phyloP scores from a whole-genome alignment of 2,329 filamentous ascomycete genomes.

The Scedosporium apiospermum region DNA sequence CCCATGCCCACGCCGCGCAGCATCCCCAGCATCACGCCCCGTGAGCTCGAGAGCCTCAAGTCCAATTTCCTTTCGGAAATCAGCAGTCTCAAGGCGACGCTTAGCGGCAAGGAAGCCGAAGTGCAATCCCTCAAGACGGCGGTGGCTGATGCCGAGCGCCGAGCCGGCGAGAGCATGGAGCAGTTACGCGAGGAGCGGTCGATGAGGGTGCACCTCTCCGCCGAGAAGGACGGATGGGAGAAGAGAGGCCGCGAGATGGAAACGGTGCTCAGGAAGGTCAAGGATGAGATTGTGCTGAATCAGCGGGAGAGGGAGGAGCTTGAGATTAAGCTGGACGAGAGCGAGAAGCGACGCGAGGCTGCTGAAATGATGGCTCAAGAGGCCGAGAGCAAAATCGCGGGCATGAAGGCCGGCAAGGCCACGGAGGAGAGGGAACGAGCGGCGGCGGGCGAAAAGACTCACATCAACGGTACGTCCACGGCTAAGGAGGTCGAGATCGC shows the following conservation, averaged over 20 bases:
- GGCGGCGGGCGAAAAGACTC: slow-evolving; percentile 16
- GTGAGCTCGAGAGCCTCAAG: slow-evolving; percentile 88
- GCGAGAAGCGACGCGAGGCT: slow-evolving; percentile 62
- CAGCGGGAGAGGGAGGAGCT: slow-evolving; percentile 78
- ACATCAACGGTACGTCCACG: slow-evolving; percentile 17
- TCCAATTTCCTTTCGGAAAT: slow-evolving; percentile 87
- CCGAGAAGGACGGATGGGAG: slow-evolving; percentile 77
- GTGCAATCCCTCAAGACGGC: slow-evolving; percentile 79
- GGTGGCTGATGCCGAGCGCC: slow-evolving; percentile 81
- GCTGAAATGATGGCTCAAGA: slow-evolving; percentile 69
- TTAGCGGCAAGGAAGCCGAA: slow-evolving; percentile 90
- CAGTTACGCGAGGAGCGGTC: slow-evolving; percentile 68
- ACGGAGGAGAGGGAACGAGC: slow-evolving; percentile 22
- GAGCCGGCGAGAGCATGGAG: slow-evolving; percentile 80
- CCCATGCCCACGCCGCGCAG: slow-evolving; percentile 86
- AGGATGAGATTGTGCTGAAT: slow-evolving; percentile 67
- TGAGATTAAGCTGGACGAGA: slow-evolving; percentile 64
- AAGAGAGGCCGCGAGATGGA: slow-evolving; percentile 80
- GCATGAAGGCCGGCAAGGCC: slow-evolving; percentile 55
- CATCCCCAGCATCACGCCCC: slow-evolving; percentile 79
- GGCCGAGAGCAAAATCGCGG: slow-evolving; percentile 65
- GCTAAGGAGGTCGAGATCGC: slow-evolving; percentile 68
- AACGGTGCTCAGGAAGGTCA: slow-evolving; percentile 65
- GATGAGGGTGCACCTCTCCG: slow-evolving; percentile 59
- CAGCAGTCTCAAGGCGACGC: slow-evolving; percentile 81